Evolutionary conservation across 768 basidiomycete species (phyloP).

Genomic region (Tephrocybe sp.): DNA sequence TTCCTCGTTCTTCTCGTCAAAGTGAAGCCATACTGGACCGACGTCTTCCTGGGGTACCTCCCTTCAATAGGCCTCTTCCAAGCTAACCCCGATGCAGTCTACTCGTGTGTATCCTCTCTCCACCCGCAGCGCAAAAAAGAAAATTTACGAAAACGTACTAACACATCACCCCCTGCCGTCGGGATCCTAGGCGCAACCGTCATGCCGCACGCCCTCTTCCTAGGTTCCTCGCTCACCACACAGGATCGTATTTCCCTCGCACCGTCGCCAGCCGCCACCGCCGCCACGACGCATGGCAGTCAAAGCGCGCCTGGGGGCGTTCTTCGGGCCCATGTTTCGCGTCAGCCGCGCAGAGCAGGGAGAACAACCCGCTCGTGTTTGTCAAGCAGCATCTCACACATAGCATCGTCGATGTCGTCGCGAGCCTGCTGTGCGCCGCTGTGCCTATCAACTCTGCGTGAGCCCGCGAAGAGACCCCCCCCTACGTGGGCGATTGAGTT

Average conservation of each 20-base stretch:
- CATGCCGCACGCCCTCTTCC: slow-evolving; percentile 69
- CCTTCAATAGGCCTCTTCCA: slow-evolving; percentile 55
- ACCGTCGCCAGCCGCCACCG: slow-evolving; percentile 10
- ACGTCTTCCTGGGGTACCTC: slow-evolving; percentile 68
- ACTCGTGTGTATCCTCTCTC: slow-evolving; percentile 39
- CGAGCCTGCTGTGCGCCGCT: slow-evolving; percentile 66
- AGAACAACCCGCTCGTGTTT: slow-evolving; percentile 48
- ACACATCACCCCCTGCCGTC: slow-evolving; percentile 42
- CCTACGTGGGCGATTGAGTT: no score
- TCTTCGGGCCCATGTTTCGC: slow-evolving; percentile 25
- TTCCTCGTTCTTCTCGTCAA: slow-evolving; percentile 67
- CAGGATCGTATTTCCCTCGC: slow-evolving; percentile 33
- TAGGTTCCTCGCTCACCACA: slow-evolving; percentile 35
- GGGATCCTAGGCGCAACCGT: slow-evolving; percentile 72
- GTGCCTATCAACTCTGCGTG: slow-evolving; percentile 76
- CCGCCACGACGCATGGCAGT: slow-evolving; percentile 5
- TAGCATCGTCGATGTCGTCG: slow-evolving; percentile 54
- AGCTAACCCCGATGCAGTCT: slow-evolving; percentile 47
- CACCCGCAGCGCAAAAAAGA: slow-evolving; percentile 10
- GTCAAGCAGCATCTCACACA: slow-evolving; percentile 55
- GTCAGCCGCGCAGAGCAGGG: slow-evolving; percentile 31
- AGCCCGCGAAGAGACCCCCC: slow-evolving; percentile 6
- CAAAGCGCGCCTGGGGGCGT: slow-evolving; percentile 7
- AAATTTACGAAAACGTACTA: no score
- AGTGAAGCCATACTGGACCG: slow-evolving; percentile 62